Evolutionary conservation across 2,329 filamentous ascomycete genomes (phyloP), one percentile per base, ranked within the genome.

Genomic region (Ophiostoma quercus): DNA sequence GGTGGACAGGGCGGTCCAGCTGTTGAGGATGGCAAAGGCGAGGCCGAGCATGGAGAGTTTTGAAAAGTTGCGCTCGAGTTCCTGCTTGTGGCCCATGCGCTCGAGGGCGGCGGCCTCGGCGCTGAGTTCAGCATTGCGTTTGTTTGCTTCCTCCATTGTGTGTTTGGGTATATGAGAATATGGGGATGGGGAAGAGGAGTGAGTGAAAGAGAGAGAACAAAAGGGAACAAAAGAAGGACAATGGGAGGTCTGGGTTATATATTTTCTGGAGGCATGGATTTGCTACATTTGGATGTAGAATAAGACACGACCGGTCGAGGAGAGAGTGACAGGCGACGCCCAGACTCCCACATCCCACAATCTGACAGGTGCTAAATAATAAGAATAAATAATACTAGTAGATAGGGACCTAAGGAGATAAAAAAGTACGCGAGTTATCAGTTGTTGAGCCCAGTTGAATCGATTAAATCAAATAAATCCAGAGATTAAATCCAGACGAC

Each of bases 1-100:
- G 2, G 82, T 80, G 8, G 82, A 80, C 65, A 84, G 78, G 6
- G 82, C 82, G 0, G 82, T 83, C 82, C 82, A 84, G 70, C 79
- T 82, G 77, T 84, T 83, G 72, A 84, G 80, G 67, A 83, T 83
- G 72, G 82, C 81, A 71, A 83, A 83, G 9, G 81, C 81, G 32
- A 83, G 78, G 9, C 82, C 82, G 2, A 83, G 78, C 79, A 84
- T 83, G 54, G 78, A 82, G 3, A 83, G 69, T 74, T 79, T 80
- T 71, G 81, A 83, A 71, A 85, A 84, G 75, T 83, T 84, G 66
- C 83, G 80, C 74, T 81, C 78, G 16, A 84, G 77, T 74, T 84
- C 81, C 74, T 83, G 81, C 76, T 81, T 82, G 70, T 84, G 80
- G 66, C 83, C 83, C 60, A 84, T 76, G 16, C 79, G 77, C 71